Base-by-base conservation (phyloP, 805 yeast genomes). In the Wickerhamiella australiensis region DNA sequence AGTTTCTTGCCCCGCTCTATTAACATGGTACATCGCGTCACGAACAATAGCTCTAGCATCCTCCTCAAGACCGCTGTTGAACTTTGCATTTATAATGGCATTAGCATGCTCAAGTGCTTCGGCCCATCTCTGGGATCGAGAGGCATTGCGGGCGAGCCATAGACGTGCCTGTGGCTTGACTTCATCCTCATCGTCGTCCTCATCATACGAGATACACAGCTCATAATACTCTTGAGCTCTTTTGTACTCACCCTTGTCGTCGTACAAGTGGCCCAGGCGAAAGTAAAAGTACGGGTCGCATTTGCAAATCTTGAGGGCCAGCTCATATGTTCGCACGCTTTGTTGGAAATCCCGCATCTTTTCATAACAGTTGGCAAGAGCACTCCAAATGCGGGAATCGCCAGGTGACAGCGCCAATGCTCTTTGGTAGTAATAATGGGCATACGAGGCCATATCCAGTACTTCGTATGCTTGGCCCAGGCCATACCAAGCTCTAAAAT, bases 401-500 rank as follows among this genome's bases (percentile, higher is more conserved):
- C 78, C 65, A 0, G 96, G 96, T 59, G 84, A 87, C 56, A 92
- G 69, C 11, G 87, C 76, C 47, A 95, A 82, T 0, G 97, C 95
- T 46, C 82, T 73, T 65, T 92, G 96, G 63, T 86, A 92, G 63
- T 92, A 92, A 64, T 86, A 90, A 40, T 88, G 69, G 0, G 97
- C 88, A 61, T 88, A 92, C 53, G 85, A 70, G 61, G 85, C 92
- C 96, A 90, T 90, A 57, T 90, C 96, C 50, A 90, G 68, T 9
- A 92, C 95, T 64, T 92, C 98, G 62, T 92, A 92, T 1, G 97
- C 97, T 65, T 92, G 97, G 0, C 98, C 99, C 47, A 92, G 70
- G 1, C 98, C 98, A 64, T 90, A 92, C 99, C 98, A 92, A 0
- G 97, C 97, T 47, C 95, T 71, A 63, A 84, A 94, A 62, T 92